Evolutionary conservation across 768 basidiomycete genomes (phyloP), one percentile per base, ranked within the genome.

Genomic region (Suillus sp.): DNA sequence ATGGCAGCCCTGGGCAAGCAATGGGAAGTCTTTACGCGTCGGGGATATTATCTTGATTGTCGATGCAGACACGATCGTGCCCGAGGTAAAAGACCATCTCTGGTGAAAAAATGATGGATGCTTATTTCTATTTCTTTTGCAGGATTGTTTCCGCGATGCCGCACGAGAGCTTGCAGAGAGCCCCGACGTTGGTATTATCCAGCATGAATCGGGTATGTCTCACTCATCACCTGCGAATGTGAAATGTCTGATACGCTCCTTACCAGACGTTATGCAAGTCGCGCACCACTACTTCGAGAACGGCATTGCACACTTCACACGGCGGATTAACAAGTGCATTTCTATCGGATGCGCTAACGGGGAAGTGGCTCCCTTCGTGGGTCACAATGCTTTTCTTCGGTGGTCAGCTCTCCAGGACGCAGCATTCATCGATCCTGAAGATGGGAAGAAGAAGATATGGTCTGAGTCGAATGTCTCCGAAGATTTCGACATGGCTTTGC

Each of bases 161-260:
- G 92, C 91, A 11, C 85, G 89, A 43, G 92, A 95, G 73, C 80
- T 95, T 62, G 77, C 84, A 14, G 87, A 90, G 72, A 89, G 89
- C 66, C 93, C 93, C 0, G 90, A 95, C 51, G 88, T 95, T 47
- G 92, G 90, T 14, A 94, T 96, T 80, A 94, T 96, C 61, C 95
- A 96, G 71, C 95, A 96, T 70, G 91, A 91, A 70, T 93, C 91
- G 2, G 91, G 83, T 84, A 66, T 69, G 72, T 67, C 8, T 22
- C 4, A 30, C 35, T 20, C 20, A 9, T n/a, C 27, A 14, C 25
- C n/a, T 38, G 14, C 25, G 22, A 30, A 30, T 20, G 18, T 9
- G 14, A 27, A 16, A 57, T 40, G 32, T 3, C 11, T 30, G 48
- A 64, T 30, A 32, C 20, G 1, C 9, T 62, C 27, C 2, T 34